Conservation (phyloP, 495 filamentous ascomycete species). For the Astrothelium subdiscretum region DNA sequence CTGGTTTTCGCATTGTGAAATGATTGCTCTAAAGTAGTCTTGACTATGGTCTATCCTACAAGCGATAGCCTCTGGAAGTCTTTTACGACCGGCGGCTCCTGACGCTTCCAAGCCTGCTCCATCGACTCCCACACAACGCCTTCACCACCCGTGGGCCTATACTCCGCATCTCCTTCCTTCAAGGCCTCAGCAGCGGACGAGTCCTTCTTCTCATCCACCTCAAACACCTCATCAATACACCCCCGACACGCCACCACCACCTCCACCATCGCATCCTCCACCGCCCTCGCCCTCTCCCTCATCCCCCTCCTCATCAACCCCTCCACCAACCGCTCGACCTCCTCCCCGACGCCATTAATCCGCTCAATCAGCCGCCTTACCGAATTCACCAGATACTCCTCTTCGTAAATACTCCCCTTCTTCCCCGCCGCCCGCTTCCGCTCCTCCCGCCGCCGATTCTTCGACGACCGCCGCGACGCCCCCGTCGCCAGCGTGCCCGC, state of each 20-base stretch:
- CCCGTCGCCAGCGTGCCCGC: slow-evolving; percentile 54
- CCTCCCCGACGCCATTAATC: slow-evolving; percentile 55
- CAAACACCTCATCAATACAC: slow-evolving; percentile 58
- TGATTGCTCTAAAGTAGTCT: not conserved
- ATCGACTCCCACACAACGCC: slow-evolving; percentile 28
- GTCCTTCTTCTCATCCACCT: slow-evolving; percentile 18
- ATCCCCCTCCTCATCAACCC: slow-evolving; percentile 67
- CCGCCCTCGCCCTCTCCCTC: slow-evolving; percentile 70
- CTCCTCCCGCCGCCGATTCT: slow-evolving; percentile 78
- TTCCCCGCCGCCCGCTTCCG: slow-evolving; percentile 88
- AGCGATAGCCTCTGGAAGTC: slow-evolving; percentile 21
- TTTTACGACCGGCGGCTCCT: slow-evolving; percentile 24
- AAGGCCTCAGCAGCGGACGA: slow-evolving; percentile 18
- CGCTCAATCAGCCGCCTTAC: slow-evolving; percentile 75
- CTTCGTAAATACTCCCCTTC: slow-evolving; percentile 94
- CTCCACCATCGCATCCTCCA: slow-evolving; percentile 60
- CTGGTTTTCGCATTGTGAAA: not conserved
- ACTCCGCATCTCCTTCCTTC: slow-evolving; percentile 23
- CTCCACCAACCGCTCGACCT: slow-evolving; percentile 60
- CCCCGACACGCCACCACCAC: slow-evolving; percentile 55
- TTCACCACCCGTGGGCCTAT: slow-evolving; percentile 24
- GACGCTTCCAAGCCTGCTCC: slow-evolving; percentile 15
- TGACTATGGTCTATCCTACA: slow-evolving; percentile 3
- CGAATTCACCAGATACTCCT: slow-evolving; percentile 87
- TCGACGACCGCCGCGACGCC: slow-evolving; percentile 62